A percentile compares a stretch with the other conserved stretches of the same genome.
phyloP scores from a whole-genome alignment of 1,139 yeast genomes.

The Komagataea norvegica region DNA sequence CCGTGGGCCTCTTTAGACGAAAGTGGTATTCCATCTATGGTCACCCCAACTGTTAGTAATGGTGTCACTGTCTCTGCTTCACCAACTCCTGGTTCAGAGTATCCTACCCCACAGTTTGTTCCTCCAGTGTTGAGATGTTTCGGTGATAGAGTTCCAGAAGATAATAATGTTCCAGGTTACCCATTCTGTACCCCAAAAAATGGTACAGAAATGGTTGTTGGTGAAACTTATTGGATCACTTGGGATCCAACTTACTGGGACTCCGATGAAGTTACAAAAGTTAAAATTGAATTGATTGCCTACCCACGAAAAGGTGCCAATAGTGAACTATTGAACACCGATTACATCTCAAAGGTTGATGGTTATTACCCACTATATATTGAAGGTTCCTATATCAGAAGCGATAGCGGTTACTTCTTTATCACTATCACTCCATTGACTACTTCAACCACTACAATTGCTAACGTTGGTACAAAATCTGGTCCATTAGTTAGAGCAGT shows the following conservation, averaged over 20 bases:
- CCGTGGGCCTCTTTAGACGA: constrained; percentile 36
- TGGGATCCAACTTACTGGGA: constrained; percentile 42
- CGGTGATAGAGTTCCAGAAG: constrained; percentile 33
- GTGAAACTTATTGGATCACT: constrained; percentile 41
- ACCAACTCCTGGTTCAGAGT: constrained; percentile 33
- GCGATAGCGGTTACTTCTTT: constrained; percentile 33
- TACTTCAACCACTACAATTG: constrained; percentile 30
- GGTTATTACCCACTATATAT: constrained; percentile 36
- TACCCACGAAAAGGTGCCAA: constrained; percentile 32
- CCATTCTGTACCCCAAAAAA: constrained; percentile 38
- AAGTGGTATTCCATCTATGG: constrained; percentile 35
- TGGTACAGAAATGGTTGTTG: constrained; percentile 38
- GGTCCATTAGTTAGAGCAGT: constrained; percentile 38
- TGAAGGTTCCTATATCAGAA: constrained; percentile 27
- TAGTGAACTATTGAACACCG: constrained; percentile 30
- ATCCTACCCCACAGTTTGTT: constrained; percentile 31
- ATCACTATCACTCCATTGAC: constrained; percentile 35
- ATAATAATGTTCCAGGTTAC: constrained; percentile 25
- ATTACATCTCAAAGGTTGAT: constrained; percentile 31
- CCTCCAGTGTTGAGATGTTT: constrained; percentile 39
- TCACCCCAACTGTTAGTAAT: constrained; percentile 34
- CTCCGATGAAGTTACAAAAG: constrained; percentile 30
- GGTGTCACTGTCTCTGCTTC: constrained; percentile 32
- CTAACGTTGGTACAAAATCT: constrained; percentile 32
- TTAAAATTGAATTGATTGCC: constrained; percentile 28